These are phyloP conservation scores for Gnetum montanum DNA, from an alignment of 75 land plant genomes.

Conservation along the genomic window DNA sequence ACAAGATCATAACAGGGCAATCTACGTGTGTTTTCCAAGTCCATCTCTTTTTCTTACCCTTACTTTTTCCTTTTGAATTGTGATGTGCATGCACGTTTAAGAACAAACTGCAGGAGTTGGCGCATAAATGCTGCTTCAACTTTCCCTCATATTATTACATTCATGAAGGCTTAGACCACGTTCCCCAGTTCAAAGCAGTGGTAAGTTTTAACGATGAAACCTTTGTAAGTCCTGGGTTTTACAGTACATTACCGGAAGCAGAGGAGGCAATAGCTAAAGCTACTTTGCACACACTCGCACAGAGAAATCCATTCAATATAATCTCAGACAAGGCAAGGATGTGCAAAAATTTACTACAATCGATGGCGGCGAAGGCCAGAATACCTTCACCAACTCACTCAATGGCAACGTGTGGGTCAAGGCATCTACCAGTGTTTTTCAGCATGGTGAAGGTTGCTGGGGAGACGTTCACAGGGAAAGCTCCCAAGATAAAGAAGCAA, in stretches of 20 bases:
- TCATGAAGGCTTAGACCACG: slow-evolving; percentile 38
- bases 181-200: slow-evolving; percentile 28
- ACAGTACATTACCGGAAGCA: slow-evolving; percentile 25
- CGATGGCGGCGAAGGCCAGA: slow-evolving; percentile 33
- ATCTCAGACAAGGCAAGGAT: slow-evolving; percentile 39
- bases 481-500: slow-evolving; percentile 40
- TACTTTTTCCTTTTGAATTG: no score
- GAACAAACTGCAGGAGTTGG: slow-evolving; percentile 39
- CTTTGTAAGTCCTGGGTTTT: slow-evolving; percentile 30
- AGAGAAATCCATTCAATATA: slow-evolving; percentile 15
- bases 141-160: slow-evolving; percentile 20
- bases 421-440: slow-evolving; percentile 24
- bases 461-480: slow-evolving; percentile 24
- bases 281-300: slow-evolving; percentile 21
- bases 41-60: no score
- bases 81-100: no score
- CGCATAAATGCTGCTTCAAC: slow-evolving; percentile 28
- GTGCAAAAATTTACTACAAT: slow-evolving; percentile 40
- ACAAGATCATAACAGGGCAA: no score
- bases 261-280: slow-evolving; percentile 40
- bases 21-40: no score
- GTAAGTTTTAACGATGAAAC: slow-evolving; percentile 38
- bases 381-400: slow-evolving; percentile 26
- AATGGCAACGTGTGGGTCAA: slow-evolving; percentile 15
- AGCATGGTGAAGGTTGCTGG: slow-evolving; percentile 40